These are phyloP conservation scores for Vicia faba DNA, from an alignment of 306 rosid genomes.

Conservation along the genomic window DNA sequence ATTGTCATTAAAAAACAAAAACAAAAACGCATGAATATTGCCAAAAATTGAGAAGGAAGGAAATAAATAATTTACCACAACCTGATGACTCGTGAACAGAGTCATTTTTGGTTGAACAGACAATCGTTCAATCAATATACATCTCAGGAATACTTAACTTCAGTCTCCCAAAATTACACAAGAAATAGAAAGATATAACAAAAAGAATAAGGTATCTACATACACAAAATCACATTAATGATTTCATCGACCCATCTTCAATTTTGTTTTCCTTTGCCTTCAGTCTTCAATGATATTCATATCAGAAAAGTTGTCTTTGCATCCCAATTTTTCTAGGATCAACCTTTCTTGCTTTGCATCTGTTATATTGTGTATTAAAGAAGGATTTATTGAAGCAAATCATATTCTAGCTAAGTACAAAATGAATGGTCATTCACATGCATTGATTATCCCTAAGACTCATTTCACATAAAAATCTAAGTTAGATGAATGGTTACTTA, in stretches of 20 bases:
- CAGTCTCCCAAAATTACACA: not conserved
- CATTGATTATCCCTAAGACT: not conserved
- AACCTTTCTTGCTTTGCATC: constrained; percentile 73
- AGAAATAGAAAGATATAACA: constrained; percentile 4
- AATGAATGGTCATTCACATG: constrained; percentile 18
- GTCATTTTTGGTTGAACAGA: constrained; percentile 8
- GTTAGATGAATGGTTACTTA: not conserved
- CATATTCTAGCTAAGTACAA: constrained; percentile 15
- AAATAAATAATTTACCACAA: not conserved
- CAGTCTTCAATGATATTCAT: constrained; percentile 40
- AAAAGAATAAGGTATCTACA: not conserved
- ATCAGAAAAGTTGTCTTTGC: constrained; percentile 53
- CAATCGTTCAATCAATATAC: constrained; percentile 8
- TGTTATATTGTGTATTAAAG: constrained; percentile 50
- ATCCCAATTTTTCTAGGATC: constrained; percentile 70
- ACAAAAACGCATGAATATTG: too few species aligned
- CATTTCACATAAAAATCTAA: not conserved
- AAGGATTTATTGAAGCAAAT: constrained; percentile 29
- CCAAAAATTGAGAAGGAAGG: not conserved
- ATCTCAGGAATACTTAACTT: constrained; percentile 4
- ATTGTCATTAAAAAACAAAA: too few species aligned
- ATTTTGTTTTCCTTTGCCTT: constrained; percentile 31
- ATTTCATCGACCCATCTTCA: constrained; percentile 9
- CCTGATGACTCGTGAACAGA: constrained; percentile 4
- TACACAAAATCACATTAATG: not conserved